Percentiles rank a stretch among this genome's conserved stretches.
phyloP scores from a whole-genome alignment of 108 stramenopile genomes.

The Fistulifera pelliculosa region DNA sequence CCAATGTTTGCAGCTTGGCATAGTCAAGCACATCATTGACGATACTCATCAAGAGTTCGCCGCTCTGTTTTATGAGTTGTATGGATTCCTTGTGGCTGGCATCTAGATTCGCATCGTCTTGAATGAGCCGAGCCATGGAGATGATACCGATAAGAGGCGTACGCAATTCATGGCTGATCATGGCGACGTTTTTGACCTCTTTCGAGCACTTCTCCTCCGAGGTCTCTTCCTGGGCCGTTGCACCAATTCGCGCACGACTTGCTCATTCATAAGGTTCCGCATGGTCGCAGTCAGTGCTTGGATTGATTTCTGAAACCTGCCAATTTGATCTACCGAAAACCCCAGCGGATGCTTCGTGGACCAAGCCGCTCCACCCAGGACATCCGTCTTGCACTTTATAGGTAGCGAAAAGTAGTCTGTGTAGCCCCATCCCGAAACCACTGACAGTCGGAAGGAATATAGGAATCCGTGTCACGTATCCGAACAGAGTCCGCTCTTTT shows the following conservation, averaged over 20 bases:
- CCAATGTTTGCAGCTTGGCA: slow-evolving; percentile 3
- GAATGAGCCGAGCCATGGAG: slow-evolving; percentile 6
- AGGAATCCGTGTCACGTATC: slow-evolving; percentile 1
- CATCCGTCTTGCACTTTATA: slow-evolving; percentile 7
- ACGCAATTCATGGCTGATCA: slow-evolving; percentile 14
- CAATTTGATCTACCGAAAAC: slow-evolving; percentile 17
- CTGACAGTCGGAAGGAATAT: slow-evolving; percentile 5
- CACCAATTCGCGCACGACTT: slow-evolving; percentile 11
- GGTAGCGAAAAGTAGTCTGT: slow-evolving; percentile 20
- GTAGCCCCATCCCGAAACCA: slow-evolving; percentile 18
- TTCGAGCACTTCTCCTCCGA: slow-evolving; percentile 1
- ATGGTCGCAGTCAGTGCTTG: slow-evolving; percentile 12
- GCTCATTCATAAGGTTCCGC: slow-evolving; percentile 16
- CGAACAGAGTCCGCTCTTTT: slow-evolving; percentile 8
- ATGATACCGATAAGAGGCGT: slow-evolving; percentile 14
- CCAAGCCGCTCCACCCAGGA: slow-evolving; percentile 12
- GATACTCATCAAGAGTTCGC: slow-evolving; percentile 6
- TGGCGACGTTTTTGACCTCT: too few relatives aligned
- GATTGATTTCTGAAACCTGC: slow-evolving; percentile 11
- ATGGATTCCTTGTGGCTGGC: slow-evolving; percentile 3
- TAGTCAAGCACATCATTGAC: slow-evolving; percentile 16
- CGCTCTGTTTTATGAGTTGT: slow-evolving; percentile 3
- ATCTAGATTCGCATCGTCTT: slow-evolving; percentile 3
- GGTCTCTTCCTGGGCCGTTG: slow-evolving; percentile 12
- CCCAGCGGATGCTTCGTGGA: slow-evolving; percentile 14